Conservation (phyloP, 2,329 filamentous ascomycete genomes). For the Lachnellula arida region DNA sequence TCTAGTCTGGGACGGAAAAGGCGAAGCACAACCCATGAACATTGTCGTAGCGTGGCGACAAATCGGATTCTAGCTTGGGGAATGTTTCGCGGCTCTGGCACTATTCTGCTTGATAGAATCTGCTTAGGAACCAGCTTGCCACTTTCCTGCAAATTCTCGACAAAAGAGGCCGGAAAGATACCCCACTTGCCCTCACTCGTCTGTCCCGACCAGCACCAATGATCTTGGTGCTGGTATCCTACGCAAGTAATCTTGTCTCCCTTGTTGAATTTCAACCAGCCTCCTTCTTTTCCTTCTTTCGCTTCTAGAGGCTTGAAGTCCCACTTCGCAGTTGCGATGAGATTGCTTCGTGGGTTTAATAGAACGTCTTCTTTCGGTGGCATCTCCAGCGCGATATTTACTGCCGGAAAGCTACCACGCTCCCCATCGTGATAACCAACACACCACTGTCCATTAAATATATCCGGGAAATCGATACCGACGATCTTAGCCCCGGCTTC, state of each 20-base stretch:
- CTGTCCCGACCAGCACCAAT: constrained; percentile 31
- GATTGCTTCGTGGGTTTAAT: constrained; percentile 24
- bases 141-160: too few relatives aligned
- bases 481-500: constrained; percentile 28
- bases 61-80: too few relatives aligned
- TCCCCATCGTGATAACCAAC: constrained; percentile 31
- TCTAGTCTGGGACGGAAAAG: too few relatives aligned
- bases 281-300: constrained; percentile 26
- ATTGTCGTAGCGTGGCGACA: too few relatives aligned
- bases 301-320: constrained; percentile 32
- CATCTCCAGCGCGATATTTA: constrained; percentile 19
- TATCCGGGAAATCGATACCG: constrained; percentile 28
- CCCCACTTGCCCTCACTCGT: too few relatives aligned
- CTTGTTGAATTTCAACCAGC: constrained; percentile 29
- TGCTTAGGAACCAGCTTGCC: too few relatives aligned
- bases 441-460: constrained; percentile 28
- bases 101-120: too few relatives aligned
- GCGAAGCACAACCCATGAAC: too few relatives aligned
- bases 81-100: too few relatives aligned
- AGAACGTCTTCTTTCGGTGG: constrained; percentile 24
- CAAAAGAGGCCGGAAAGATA: too few relatives aligned
- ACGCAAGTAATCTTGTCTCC: constrained; percentile 27
- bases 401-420: constrained; percentile 26
- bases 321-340: constrained; percentile 27
- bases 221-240: constrained; percentile 27